Conservation (phyloP, 495 filamentous ascomycete genomes). For the Podospora comata region DNA sequence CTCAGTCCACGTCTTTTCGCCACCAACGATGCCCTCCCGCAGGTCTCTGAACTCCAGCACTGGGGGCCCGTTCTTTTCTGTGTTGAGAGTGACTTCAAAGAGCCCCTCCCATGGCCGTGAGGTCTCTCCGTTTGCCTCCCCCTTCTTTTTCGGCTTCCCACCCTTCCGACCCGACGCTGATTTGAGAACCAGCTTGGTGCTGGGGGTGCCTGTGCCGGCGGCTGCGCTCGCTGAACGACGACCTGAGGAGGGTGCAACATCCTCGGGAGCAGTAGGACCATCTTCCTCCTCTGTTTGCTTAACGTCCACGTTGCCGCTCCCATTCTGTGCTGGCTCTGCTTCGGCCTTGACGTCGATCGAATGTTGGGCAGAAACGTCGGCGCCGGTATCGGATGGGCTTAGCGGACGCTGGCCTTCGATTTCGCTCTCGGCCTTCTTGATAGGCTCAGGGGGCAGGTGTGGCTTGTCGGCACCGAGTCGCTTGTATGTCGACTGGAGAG, state of each 20-base stretch:
- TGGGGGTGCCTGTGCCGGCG: constrained; percentile 9
- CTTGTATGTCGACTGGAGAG: constrained; percentile 46
- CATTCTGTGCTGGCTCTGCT: constrained; percentile 22
- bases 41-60: constrained; percentile 44
- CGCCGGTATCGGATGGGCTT: constrained; percentile 44
- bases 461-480: constrained; percentile 46
- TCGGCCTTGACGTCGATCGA: constrained; percentile 50
- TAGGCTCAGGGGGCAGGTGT: constrained; percentile 34
- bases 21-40: constrained; percentile 39
- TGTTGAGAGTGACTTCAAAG: constrained; percentile 40
- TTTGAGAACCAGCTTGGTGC: constrained; percentile 17
- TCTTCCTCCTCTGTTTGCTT: constrained; percentile 32
- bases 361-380: constrained; percentile 39
- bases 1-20: constrained; percentile 48
- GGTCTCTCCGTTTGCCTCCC: constrained; percentile 26
- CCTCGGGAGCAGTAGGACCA: constrained; percentile 26
- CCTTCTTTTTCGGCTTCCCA: constrained; percentile 31
- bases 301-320: constrained; percentile 33
- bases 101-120: constrained; percentile 43
- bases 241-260: constrained; percentile 16
- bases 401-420: constrained; percentile 40
- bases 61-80: constrained; percentile 31
- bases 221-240: constrained; percentile 20
- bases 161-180: constrained; percentile 18
- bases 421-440: constrained; percentile 37